Base-by-base conservation (phyloP, 2,329 filamentous ascomycete genomes). In the Cladophialophora psammophila region DNA sequence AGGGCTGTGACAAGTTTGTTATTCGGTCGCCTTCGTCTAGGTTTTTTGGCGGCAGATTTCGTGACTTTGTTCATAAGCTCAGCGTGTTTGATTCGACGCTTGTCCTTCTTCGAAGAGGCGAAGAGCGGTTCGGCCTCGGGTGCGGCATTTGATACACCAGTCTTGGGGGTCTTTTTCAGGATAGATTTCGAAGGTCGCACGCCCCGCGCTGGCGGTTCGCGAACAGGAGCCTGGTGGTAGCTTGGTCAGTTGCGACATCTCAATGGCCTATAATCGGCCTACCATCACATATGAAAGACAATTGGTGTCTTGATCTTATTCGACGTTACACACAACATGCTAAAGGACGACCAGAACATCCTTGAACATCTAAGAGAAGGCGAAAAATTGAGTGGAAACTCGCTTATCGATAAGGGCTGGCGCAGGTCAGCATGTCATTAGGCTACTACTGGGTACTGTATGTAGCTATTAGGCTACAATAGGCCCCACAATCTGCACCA, bases 1-100 rank as follows among this genome's bases (percentile, higher is more conserved):
- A 97, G 84, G 38, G 88, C 91, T 1, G 92, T 84, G 53, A 90
- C 86, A 52, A 97, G 87, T 78, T 96, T 95, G 78, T 93, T 94
- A 68, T 84, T 86, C 0, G 91, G 89, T 4, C 90, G 80, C 71
- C 91, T 84, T 7, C 88, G 85, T 77, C 84, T 81, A 8, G 84
- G 78, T 75, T 85, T 88, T 62, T 78, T 77, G 61, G 79, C 52
- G 5, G 74, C 71, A 18, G 74, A 76, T 72, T 93, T 92, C 71
- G 88, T 82, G 74, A 97, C 91, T 70, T 89, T 91, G 20, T 88
- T 90, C 34, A 96, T 83, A 71, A 98, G 93, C 13, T 89, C 81
- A 0, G 91, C 90, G 83, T 92, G 92, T 76, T 93, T 94, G 74
- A 96, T 92, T 38, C 85, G 82, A 31, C 90, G 91, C 82, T 94